Evolutionary conservation across 2,329 filamentous ascomycete species (phyloP), one percentile per base, ranked within the genome.

Genomic region (Phyllosticta paracitricarpa): DNA sequence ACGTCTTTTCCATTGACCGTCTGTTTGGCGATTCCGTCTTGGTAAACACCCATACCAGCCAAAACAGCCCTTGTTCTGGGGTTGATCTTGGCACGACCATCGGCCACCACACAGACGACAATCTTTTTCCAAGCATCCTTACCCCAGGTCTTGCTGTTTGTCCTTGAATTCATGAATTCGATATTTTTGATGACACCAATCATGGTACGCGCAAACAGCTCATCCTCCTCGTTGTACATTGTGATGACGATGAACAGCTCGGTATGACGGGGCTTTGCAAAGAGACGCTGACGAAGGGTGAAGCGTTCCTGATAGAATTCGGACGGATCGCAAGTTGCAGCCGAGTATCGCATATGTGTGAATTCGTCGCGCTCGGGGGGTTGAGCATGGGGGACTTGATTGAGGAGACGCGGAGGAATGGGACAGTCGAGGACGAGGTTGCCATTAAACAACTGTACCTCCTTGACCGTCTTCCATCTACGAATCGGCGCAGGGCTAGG

Each of bases 81-180:
- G 74, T 97, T 97, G 79, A 99, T 99, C 80, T 97, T 97, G 64
- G 87, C 89, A 84, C 94, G 91, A 63, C 94, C 94, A 70, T 99
- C 94, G 68, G 91, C 97, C 66, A 99, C 94, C 54, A 99, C 86
- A 73, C 93, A 97, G 10, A 99, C 94, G 9, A 99, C 94, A 68
- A 99, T 97, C 81, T 99, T 99, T 80, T 99, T 97, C 94, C 94
- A 99, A 4, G 93, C 92, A 69, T 96, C 91, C 74, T 95, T 94
- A 66, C 94, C 94, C 94, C 94, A 99, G 0, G 93, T 97, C 77
- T 96, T 96, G 77, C 91, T 96, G 72, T 89, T 91, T 54, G 87
- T 91, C 57, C 93, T 85, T 63, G 89, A 91, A 76, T 94, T 97
- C 89, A 99, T 97, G 79, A 93, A 92, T 74, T 97, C 93, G 67